Percentiles rank a stretch among this genome's conserved stretches.
Conservation (phyloP, 208 protist species). For the Trypanosoma scelopori region DNA sequence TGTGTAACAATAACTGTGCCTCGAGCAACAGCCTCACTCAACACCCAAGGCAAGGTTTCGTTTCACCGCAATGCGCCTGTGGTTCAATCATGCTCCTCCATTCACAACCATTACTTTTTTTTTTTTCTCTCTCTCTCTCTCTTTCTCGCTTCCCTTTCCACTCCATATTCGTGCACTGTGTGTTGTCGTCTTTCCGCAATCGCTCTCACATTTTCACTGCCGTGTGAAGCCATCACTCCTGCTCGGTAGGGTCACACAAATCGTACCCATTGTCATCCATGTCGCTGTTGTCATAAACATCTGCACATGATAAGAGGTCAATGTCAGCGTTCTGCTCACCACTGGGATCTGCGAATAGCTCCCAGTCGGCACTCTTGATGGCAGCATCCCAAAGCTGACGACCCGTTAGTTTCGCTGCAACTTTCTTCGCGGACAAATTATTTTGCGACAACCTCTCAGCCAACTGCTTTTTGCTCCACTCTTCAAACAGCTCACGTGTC, state of each 20-base stretch:
- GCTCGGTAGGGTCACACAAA: no score
- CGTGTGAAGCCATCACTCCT: no score
- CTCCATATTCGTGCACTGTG: neutral
- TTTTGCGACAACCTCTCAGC: slow-evolving; percentile 48
- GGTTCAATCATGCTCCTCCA: no score
- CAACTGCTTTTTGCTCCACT: slow-evolving; percentile 70
- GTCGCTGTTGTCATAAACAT: no score
- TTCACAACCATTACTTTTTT: neutral
- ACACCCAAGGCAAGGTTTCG: no score
- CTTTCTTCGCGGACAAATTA: slow-evolving; percentile 35
- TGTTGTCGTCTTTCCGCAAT: no score
- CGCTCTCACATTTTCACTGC: no score
- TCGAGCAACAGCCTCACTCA: neutral
- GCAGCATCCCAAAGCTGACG: slow-evolving; percentile 85
- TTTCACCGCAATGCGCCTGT: no score
- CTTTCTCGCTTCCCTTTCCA: neutral
- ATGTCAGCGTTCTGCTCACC: slow-evolving; percentile 68
- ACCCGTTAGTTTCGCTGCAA: slow-evolving; percentile 77
- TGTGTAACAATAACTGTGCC: neutral
- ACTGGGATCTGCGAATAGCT: slow-evolving; percentile 66
- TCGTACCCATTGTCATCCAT: no score
- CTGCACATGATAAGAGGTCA: no score
- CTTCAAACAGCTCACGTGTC: slow-evolving; percentile 81
- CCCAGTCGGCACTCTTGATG: slow-evolving; percentile 75
- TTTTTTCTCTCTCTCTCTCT: neutral